Conservation (phyloP, 2,329 filamentous ascomycete species). For the Knufia petricola region DNA sequence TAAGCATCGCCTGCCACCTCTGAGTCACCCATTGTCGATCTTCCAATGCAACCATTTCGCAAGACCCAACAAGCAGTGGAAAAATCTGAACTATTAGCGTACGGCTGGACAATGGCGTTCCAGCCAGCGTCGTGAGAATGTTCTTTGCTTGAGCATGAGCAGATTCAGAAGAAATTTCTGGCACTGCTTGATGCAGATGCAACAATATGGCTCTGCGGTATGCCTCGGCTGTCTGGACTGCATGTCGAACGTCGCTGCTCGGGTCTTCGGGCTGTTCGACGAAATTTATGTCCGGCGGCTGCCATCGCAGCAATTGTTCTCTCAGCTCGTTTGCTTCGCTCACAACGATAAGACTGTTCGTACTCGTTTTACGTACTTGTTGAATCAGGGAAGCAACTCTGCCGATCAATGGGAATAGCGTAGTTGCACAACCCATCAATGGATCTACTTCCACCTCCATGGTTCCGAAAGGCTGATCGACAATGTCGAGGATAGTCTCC, state of each 20-base stretch:
- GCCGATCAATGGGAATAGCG: constrained; percentile 59
- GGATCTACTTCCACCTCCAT: constrained; percentile 53
- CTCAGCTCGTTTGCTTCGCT: constrained; percentile 55
- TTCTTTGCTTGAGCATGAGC: constrained; percentile 52
- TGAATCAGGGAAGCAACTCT: constrained; percentile 57
- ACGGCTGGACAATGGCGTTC: constrained; percentile 52
- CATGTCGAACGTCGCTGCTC: constrained; percentile 52
- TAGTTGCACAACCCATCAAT: constrained; percentile 59
- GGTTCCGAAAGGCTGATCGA: constrained; percentile 28
- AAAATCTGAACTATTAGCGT: constrained; percentile 61
- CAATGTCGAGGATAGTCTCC: constrained; percentile 35
- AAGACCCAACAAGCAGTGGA: constrained; percentile 57
- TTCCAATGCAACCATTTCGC: constrained; percentile 50
- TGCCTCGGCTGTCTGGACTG: constrained; percentile 56
- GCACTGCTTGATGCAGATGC: constrained; percentile 59
- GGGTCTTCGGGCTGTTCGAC: constrained; percentile 57
- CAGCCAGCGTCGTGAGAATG: constrained; percentile 52
- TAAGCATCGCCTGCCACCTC: constrained; percentile 52
- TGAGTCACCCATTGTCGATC: constrained; percentile 55
- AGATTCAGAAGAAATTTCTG: constrained; percentile 53
- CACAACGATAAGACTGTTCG: constrained; percentile 53
- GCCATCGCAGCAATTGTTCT: constrained; percentile 51
- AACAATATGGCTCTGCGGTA: constrained; percentile 59
- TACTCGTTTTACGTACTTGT: constrained; percentile 45
- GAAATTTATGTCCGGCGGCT: constrained; percentile 39